Evolutionary conservation across 208 protist genomes (phyloP).

Genomic region (Strigomonas culicis): DNA sequence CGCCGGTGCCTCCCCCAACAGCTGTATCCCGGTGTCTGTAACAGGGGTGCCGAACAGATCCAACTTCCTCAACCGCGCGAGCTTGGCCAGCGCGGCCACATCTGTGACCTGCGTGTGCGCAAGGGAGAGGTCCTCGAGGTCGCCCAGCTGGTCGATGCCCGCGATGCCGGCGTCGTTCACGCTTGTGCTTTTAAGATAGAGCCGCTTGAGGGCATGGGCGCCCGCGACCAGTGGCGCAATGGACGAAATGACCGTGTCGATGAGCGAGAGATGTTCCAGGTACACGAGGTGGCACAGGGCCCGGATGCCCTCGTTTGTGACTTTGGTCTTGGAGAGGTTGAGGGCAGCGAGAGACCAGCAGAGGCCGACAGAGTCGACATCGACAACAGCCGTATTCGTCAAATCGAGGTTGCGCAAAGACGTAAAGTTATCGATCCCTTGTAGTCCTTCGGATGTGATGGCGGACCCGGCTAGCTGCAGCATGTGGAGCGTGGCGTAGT

Average conservation of each 20-base stretch:
- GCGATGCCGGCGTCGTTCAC: constrained; percentile 14
- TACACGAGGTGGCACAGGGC: background rate
- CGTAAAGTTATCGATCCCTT: constrained; percentile 16
- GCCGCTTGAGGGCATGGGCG: constrained; percentile 11
- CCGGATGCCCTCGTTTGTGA: constrained; percentile 17
- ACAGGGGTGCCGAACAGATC: constrained; percentile 20
- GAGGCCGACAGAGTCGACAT: constrained; percentile 8
- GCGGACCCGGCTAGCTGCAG: constrained; percentile 20
- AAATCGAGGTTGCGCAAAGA: constrained; percentile 22
- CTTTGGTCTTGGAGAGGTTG: constrained; percentile 20
- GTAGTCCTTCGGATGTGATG: constrained; percentile 15
- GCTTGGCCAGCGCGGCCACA: constrained; percentile 15
- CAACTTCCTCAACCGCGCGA: constrained; percentile 12
- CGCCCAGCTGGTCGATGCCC: constrained; percentile 12
- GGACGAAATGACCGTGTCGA: constrained; percentile 13
- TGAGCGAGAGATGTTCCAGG: constrained; percentile 21
- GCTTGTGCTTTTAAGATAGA: constrained; percentile 21
- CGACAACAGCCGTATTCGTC: constrained; percentile 19
- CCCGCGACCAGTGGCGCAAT: constrained; percentile 16
- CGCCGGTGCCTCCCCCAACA: constrained; percentile 12
- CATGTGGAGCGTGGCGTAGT: constrained; percentile 8
- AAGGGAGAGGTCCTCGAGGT: constrained; percentile 21
- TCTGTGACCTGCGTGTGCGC: constrained; percentile 20
- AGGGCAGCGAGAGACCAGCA: constrained; percentile 19
- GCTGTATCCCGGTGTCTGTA: constrained; percentile 10